Percentiles rank a stretch among this genome's conserved stretches.
Conservation (phyloP, 768 basidiomycete species). For the Suillus paluster region DNA sequence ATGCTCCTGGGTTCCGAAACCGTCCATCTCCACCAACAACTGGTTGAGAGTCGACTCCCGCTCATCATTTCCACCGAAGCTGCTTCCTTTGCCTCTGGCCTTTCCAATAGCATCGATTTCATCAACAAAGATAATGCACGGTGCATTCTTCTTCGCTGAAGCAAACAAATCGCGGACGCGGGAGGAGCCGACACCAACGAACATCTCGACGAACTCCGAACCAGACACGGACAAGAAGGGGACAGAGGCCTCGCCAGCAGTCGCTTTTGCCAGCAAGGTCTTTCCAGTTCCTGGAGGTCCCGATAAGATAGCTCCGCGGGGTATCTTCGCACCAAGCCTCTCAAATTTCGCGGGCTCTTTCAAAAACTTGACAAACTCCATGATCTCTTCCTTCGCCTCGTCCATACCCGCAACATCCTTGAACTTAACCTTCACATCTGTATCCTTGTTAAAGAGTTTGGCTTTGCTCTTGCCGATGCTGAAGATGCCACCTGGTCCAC, state of each 20-base stretch:
- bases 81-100: slow-evolving; percentile 76
- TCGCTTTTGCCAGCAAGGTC: slow-evolving; percentile 96
- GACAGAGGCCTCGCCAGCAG: slow-evolving; percentile 96
- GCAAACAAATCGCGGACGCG: slow-evolving; percentile 97
- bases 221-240: slow-evolving; percentile 99
- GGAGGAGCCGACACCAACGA: slow-evolving; percentile 98
- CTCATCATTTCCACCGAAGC: slow-evolving; percentile 95
- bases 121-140: slow-evolving; percentile 98
- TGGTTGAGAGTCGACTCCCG: slow-evolving; percentile 98
- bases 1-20: slow-evolving; percentile 96
- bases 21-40: slow-evolving; percentile 98
- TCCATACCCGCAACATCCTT: slow-evolving; percentile 99
- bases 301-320: slow-evolving; percentile 91
- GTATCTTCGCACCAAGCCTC: slow-evolving; percentile 96
- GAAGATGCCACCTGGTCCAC: slow-evolving; percentile 89
- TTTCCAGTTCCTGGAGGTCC: slow-evolving; percentile 99
- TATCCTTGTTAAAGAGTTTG: slow-evolving; percentile 96
- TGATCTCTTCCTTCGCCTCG: slow-evolving; percentile 99
- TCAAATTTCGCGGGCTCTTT: slow-evolving; percentile 96
- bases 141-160: slow-evolving; percentile 96
- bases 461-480: slow-evolving; percentile 96
- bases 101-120: slow-evolving; percentile 99
- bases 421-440: slow-evolving; percentile 91
- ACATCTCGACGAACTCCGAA: slow-evolving; percentile 99
- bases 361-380: slow-evolving; percentile 99